Base-by-base conservation (phyloP, 257 asterid genomes). In the Leonotis leonurus region DNA sequence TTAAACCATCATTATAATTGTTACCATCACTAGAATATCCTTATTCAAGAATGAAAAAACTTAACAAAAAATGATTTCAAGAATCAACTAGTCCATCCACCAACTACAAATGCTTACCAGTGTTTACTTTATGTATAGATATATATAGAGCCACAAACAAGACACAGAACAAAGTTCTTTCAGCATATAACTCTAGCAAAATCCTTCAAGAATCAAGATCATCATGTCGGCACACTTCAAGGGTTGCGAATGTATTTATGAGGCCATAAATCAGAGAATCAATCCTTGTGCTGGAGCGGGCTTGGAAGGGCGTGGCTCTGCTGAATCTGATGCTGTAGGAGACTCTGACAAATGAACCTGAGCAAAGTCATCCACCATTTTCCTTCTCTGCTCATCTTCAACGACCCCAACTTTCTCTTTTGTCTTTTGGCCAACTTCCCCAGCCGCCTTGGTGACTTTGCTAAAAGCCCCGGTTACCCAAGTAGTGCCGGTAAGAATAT, bases 401-500 rank as follows among this genome's bases (percentile, higher is more conserved):
- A 74, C 90, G 12, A 69, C 74, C 25, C 68, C 96, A 33, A 85
- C 96, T 76, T 90, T 90, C 77, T 90, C 95, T 80, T 83, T 83
- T 0, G 95, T 77, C 78, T 70, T 83, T 24, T 90, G 96, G 35
- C 97, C 95, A 0, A 90, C 95, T 24, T 90, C 97, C 33, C 90
- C 95, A 6, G 97, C 95, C 21, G 96, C 90, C 68, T 90, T 82
- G 3, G 87, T 83, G 32, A 90, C 96, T 70, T 73, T 87, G 65
- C 26, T 85, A 52, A 87, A 85, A 68, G 97, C 96, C 13, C 83
- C 94, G 0, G 95, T 81, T 9, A 89, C 97, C 97, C 97, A 90
- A 6, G 89, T 77, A 62, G 95, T 75, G 29, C 96, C 95, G 0
- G 95, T 77, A 20, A 90, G 86, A 9, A 90, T 54, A n/a, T 90